A percentile compares a stretch with the other conserved stretches of the same genome.
phyloP scores from a whole-genome alignment of 192 early-diverging fungal genomes.

The Coemansia sp. region DNA sequence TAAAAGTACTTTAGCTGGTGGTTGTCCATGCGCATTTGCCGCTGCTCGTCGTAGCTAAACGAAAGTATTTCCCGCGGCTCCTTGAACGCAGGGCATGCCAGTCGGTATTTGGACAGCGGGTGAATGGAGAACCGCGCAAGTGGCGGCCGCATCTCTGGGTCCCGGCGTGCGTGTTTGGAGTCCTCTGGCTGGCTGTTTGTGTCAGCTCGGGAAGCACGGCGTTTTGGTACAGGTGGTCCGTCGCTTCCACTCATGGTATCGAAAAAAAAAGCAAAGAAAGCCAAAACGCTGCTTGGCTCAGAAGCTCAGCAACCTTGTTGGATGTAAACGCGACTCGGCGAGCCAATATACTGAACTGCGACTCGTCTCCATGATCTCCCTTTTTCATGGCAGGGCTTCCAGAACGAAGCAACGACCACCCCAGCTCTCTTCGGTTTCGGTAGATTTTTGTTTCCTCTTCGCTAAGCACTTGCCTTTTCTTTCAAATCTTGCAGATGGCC shows the following conservation, averaged over 20 bases:
- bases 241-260: neutral
- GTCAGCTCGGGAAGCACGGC: neutral
- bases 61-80: conserved; percentile 66
- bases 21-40: conserved; percentile 59
- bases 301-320: too few relatives aligned
- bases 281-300: neutral
- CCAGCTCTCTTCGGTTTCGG: too few relatives aligned
- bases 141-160: conserved; percentile 1
- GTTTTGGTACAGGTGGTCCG: neutral
- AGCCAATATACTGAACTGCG: too few relatives aligned
- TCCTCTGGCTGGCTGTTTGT: neutral
- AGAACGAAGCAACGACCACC: too few relatives aligned
- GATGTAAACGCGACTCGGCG: too few relatives aligned
- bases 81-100: conserved; percentile 46
- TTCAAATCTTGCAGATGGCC: neutral
- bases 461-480: neutral
- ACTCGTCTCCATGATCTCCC: too few relatives aligned
- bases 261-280: neutral
- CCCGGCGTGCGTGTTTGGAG: neutral
- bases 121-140: conserved; percentile 14
- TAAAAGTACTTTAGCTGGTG: conserved; percentile 40
- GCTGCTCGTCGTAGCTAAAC: conserved; percentile 63
- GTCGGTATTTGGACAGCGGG: conserved; percentile 42
- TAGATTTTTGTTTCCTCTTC: too few relatives aligned
- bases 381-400: too few relatives aligned